A percentile compares a stretch with the other conserved stretches of the same genome.
These are phyloP conservation scores for Xylariaceae sp. DNA, from an alignment of 2,329 filamentous ascomycete species.

Conservation along the genomic window DNA sequence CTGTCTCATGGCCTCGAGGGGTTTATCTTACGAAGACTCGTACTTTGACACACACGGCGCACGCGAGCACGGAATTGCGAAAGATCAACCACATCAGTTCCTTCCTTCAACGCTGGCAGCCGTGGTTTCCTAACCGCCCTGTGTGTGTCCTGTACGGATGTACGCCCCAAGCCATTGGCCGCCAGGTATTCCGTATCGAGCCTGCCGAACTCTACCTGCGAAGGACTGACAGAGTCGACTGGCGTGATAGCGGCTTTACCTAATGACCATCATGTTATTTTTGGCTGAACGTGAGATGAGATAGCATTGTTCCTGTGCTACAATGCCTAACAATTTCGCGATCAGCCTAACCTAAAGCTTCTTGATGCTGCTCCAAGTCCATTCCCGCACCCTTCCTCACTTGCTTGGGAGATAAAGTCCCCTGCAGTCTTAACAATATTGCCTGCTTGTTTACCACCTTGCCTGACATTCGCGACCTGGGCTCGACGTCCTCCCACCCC, in stretches of 20 bases:
- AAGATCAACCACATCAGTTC: neutral
- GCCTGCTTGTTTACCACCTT: slow-evolving; percentile 18
- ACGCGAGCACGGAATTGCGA: neutral
- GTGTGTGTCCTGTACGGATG: neutral
- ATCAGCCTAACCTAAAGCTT: neutral
- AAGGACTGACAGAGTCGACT: no score
- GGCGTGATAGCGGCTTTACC: no score
- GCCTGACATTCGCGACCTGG: slow-evolving; percentile 15
- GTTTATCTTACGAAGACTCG: no score
- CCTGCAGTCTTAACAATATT: slow-evolving; percentile 13
- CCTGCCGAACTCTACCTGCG: no score
- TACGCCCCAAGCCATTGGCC: neutral
- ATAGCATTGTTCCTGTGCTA: slow-evolving; percentile 11
- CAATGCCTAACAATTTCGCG: slow-evolving; percentile 6
- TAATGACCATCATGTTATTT: no score
- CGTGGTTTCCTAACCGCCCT: neutral
- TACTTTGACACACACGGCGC: no score
- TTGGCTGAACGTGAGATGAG: slow-evolving; percentile 17
- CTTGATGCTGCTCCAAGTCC: neutral
- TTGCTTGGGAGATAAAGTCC: slow-evolving; percentile 5
- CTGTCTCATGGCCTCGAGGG: no score
- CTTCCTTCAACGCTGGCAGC: neutral
- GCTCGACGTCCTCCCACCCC: slow-evolving; percentile 12
- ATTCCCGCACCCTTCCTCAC: slow-evolving; percentile 4
- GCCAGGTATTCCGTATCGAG: neutral